phyloP scores from a whole-genome alignment of 2,329 filamentous ascomycete genomes.

The Orbilia ellipsospora region DNA sequence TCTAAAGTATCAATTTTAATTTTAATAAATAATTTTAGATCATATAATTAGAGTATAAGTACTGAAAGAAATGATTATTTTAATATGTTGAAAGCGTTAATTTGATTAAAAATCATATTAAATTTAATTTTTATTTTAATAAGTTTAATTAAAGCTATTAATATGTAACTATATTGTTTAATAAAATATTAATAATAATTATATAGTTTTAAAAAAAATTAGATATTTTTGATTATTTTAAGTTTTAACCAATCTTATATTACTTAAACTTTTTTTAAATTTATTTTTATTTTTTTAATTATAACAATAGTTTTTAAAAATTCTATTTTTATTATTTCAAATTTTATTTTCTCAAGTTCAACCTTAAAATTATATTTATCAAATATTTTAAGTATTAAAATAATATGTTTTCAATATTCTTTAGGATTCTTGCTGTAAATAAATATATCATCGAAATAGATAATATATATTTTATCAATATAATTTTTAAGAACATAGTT shows the following conservation, averaged over 20 bases:
- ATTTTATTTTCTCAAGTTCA: constrained; percentile 6
- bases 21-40: constrained; percentile 10
- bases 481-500: constrained; percentile 19
- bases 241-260: constrained; percentile 23
- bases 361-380: constrained; percentile 3
- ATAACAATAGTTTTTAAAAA: constrained; percentile 2
- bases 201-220: constrained; percentile 25
- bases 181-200: constrained; percentile 24
- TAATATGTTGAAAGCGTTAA: constrained; percentile 22
- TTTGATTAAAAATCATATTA: constrained; percentile 22
- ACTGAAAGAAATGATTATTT: constrained; percentile 23
- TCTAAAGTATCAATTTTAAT: no score
- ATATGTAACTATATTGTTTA: constrained; percentile 26
- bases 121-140: background rate
- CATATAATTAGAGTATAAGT: constrained; percentile 28
- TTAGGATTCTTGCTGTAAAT: no score
- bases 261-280: background rate
- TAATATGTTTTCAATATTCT: constrained; percentile 1
- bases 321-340: background rate
- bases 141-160: background rate
- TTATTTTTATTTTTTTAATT: background rate
- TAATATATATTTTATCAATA: background rate
- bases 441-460: background rate
- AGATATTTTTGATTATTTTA: constrained; percentile 33
- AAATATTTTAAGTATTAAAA: constrained; percentile 9